These are phyloP conservation scores for Colletotrichum lentis DNA, from an alignment of 2,329 filamentous ascomycete genomes.

Conservation along the genomic window DNA sequence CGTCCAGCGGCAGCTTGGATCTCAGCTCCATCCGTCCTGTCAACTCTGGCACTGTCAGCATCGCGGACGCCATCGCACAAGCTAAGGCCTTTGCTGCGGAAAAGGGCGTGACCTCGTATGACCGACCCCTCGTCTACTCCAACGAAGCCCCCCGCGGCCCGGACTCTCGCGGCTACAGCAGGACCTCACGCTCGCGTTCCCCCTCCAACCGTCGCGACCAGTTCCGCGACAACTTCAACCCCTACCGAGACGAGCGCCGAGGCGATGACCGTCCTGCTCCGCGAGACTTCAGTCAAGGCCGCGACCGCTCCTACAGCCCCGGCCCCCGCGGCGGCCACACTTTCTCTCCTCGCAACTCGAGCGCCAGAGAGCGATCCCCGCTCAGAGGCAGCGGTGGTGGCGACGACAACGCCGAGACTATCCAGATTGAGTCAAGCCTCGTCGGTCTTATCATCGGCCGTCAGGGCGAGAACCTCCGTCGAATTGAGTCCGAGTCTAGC, in stretches of 20 bases:
- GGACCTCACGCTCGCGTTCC: slow-evolving; percentile 75
- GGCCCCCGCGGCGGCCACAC: slow-evolving; percentile 63
- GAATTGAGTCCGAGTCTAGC: slow-evolving; percentile 82
- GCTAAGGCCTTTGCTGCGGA: slow-evolving; percentile 83
- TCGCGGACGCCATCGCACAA: slow-evolving; percentile 84
- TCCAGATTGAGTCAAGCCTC: slow-evolving; percentile 84
- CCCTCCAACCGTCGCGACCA: slow-evolving; percentile 72
- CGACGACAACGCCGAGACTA: slow-evolving; percentile 80
- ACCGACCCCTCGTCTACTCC: slow-evolving; percentile 61
- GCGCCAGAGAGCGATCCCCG: slow-evolving; percentile 68
- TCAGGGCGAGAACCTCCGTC: slow-evolving; percentile 86
- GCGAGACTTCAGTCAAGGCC: slow-evolving; percentile 60
- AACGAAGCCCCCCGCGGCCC: slow-evolving; percentile 46
- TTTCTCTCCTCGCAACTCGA: slow-evolving; percentile 67
- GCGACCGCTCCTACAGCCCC: slow-evolving; percentile 79
- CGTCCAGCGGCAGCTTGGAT: slow-evolving; percentile 79
- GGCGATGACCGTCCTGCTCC: slow-evolving; percentile 64
- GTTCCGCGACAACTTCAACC: slow-evolving; percentile 79
- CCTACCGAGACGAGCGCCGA: slow-evolving; percentile 86
- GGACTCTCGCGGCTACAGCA: slow-evolving; percentile 60
- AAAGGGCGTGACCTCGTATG: slow-evolving; percentile 73
- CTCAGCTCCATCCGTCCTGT: slow-evolving; percentile 81
- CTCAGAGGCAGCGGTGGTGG: slow-evolving; percentile 56
- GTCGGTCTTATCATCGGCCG: slow-evolving; percentile 92
- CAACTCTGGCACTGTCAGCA: slow-evolving; percentile 81